Evolutionary conservation across 2,329 filamentous ascomycete genomes (phyloP), one percentile per base, ranked within the genome.

Genomic region (Dothistroma septosporum): DNA sequence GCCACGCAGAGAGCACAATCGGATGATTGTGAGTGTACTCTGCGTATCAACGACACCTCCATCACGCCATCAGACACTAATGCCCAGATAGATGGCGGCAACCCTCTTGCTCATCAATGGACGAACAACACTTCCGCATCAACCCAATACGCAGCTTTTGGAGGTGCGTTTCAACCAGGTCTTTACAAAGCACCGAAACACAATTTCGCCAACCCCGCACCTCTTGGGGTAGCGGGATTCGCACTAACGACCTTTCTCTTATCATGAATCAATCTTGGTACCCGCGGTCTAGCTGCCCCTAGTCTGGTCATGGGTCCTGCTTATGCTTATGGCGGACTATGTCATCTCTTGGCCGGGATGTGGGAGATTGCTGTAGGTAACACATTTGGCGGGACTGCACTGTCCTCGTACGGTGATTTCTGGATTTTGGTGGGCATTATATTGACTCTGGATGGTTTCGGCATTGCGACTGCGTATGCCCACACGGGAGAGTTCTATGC

Each of bases 351-450:
- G 8, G 41, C 58, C 19, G 58, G 58, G 11, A 60, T 60, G 58
- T 60, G 58, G 49, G 58, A 60, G 32, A 52, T 60, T 19, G 58
- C 53, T 2, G 14, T 60, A 4, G 58, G 53, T 16, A 56, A 60
- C 24, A 55, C 53, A 12, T 60, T 60, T 37, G 58, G 58, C 32
- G 58, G 53, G 6, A 60, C 58, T 12, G 58, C 58, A 22, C 31
- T 60, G 3, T 55, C 49, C 0, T 60, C 58, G n/a, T 60, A 60
- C 33, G 58, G 53, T 16, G 46, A 33, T 16, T 60, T 60, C 46
- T 60, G 58, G 58, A 56, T 60, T 32, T 59, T 52, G 3, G 49
- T 59, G 8, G 52, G 57, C 3, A 59, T 59, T 28, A 55, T 55
- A 52, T 19, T 59, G 16, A 59, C 57, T 1, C 57, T 52, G 4